Evolutionary conservation across 495 filamentous ascomycete genomes (phyloP).

Genomic region (Lophiostoma macrostomum): DNA sequence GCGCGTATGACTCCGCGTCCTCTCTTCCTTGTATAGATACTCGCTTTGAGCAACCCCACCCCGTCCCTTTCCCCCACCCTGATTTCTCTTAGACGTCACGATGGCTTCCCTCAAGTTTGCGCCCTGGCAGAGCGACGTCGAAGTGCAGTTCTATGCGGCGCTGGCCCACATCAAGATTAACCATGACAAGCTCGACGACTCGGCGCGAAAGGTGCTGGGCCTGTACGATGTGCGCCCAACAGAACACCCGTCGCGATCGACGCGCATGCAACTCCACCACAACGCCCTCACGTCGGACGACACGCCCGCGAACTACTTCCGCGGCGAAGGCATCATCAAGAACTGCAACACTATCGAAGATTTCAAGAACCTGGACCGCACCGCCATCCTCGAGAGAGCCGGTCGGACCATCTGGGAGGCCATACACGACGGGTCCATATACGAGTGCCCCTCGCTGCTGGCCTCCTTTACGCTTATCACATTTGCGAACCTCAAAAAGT

Average conservation of each 20-base stretch:
- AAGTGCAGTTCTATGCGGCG: conserved; percentile 88
- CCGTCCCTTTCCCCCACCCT: not conserved
- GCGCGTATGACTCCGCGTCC: conserved; percentile 8
- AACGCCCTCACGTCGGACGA: conserved; percentile 77
- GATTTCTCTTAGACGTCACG: not conserved
- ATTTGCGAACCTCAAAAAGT: conserved; percentile 96
- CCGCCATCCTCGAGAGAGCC: conserved; percentile 65
- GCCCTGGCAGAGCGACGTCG: conserved; percentile 88
- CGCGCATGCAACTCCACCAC: conserved; percentile 82
- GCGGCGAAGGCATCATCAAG: conserved; percentile 89
- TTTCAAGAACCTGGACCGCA: conserved; percentile 74
- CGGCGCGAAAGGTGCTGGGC: conserved; percentile 79
- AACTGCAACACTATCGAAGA: conserved; percentile 97
- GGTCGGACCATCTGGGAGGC: conserved; percentile 92
- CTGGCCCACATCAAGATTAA: conserved; percentile 89
- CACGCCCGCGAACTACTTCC: conserved; percentile 65
- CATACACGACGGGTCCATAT: conserved; percentile 92
- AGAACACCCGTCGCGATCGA: conserved; percentile 66
- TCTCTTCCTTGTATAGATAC: not conserved
- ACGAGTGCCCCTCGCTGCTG: conserved; percentile 85
- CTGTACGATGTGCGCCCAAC: conserved; percentile 78
- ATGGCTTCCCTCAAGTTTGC: conserved; percentile 60
- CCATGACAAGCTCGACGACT: conserved; percentile 92
- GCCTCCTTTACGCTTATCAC: conserved; percentile 83
- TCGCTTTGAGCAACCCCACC: not conserved